A percentile compares a stretch with the other conserved stretches of the same genome.
Conservation (phyloP, 73 alveolate genomes). For the Paraurostyla sp. region DNA sequence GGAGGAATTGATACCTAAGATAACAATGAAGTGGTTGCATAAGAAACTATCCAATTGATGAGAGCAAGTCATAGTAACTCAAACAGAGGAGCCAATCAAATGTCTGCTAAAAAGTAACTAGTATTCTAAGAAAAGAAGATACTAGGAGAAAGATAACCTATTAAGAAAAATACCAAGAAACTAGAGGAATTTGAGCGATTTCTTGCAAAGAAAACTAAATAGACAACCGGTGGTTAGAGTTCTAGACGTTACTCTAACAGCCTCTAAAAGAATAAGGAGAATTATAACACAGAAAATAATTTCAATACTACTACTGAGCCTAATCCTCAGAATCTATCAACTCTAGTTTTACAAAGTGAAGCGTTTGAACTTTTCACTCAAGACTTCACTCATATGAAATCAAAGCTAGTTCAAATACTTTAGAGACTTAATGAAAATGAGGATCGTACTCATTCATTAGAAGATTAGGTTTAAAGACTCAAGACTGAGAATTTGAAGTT, state of each 20-base stretch:
- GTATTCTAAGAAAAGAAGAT: background rate
- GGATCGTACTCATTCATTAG: background rate
- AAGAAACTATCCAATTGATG: background rate
- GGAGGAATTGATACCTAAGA: background rate
- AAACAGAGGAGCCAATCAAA: background rate
- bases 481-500: constrained; percentile 71
- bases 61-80: background rate
- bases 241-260: too few species aligned
- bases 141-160: background rate
- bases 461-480: constrained; percentile 35
- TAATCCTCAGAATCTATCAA: background rate
- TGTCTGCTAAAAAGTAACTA: constrained; percentile 24
- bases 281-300: background rate
- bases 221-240: background rate
- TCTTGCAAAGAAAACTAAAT: background rate
- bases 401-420: background rate
- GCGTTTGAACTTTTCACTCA: constrained; percentile 31
- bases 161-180: background rate
- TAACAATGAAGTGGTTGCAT: too few species aligned
- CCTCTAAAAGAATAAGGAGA: constrained; percentile 25
- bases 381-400: constrained; percentile 49
- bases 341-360: constrained; percentile 21
- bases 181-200: constrained; percentile 51
- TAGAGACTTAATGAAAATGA: background rate
- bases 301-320: background rate